phyloP scores from a whole-genome alignment of 108 stramenopile genomes.

The Fistulifera pelliculosa region DNA sequence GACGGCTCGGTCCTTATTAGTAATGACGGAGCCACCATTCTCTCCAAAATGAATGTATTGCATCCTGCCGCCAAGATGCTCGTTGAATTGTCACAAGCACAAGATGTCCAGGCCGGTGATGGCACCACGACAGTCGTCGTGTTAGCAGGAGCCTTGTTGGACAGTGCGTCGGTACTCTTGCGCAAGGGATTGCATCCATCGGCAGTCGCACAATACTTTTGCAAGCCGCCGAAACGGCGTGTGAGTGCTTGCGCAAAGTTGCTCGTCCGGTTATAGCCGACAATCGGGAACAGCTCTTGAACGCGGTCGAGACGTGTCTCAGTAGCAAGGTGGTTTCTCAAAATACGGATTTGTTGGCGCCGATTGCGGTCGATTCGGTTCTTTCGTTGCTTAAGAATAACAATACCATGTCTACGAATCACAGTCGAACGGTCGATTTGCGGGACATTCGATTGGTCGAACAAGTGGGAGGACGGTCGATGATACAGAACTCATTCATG shows the following conservation, averaged over 20 bases:
- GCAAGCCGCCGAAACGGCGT: constrained; percentile 58
- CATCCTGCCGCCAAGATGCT: constrained; percentile 99
- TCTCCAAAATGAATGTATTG: constrained; percentile 93
- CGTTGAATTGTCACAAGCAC: constrained; percentile 93
- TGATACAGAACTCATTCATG: constrained; percentile 95
- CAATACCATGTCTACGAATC: constrained; percentile 12
- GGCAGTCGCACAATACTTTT: constrained; percentile 87
- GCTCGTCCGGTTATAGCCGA: constrained; percentile 75
- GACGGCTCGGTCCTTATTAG: constrained; percentile 95
- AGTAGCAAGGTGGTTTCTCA: constrained; percentile 93
- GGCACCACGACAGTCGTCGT: constrained; percentile 96
- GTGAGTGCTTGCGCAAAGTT: constrained; percentile 47
- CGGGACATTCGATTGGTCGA: constrained; percentile 93
- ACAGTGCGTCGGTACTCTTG: constrained; percentile 77
- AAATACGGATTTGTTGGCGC: constrained; percentile 92
- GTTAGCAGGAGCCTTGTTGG: constrained; percentile 93
- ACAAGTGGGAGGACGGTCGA: constrained; percentile 97
- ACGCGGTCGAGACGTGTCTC: constrained; percentile 94
- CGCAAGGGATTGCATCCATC: constrained; percentile 96
- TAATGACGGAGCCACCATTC: constrained; percentile 98
- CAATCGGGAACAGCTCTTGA: constrained; percentile 78
- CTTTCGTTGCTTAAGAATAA: constrained; percentile 41
- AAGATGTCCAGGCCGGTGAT: constrained; percentile 98
- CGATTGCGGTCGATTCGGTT: constrained; percentile 98
- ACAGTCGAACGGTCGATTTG: constrained; percentile 89